These are phyloP conservation scores for Ophiostoma novo-ulmi DNA, from an alignment of 2,329 filamentous ascomycete species.

Conservation along the genomic window DNA sequence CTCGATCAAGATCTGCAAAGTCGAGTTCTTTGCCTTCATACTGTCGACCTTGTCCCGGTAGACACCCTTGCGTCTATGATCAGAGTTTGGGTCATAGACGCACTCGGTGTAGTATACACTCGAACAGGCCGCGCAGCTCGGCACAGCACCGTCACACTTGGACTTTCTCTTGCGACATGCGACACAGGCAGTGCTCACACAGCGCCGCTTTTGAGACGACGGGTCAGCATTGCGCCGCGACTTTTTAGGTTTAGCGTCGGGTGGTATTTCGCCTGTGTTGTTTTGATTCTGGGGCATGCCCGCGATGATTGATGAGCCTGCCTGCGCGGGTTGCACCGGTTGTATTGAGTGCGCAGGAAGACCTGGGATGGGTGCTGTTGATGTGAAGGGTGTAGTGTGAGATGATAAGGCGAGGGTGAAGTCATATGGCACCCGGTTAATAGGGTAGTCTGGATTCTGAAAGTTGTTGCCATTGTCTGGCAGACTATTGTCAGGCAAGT, in stretches of 20 bases:
- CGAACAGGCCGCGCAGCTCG: conserved; percentile 90
- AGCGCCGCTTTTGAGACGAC: conserved; percentile 60
- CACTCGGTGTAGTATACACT: conserved; percentile 90
- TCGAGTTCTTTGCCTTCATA: conserved; percentile 79
- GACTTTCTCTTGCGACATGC: conserved; percentile 74
- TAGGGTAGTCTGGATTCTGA: not conserved
- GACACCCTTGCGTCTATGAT: conserved; percentile 92
- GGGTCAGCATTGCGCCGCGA: conserved; percentile 45
- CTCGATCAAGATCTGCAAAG: conserved; percentile 85
- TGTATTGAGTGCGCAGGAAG: not conserved
- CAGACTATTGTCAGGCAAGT: conserved; percentile 8
- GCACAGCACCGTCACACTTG: conserved; percentile 87
- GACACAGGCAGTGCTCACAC: conserved; percentile 79
- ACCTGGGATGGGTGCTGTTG: not conserved
- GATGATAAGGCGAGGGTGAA: conserved; percentile 1
- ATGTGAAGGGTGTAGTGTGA: not conserved
- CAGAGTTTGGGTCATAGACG: conserved; percentile 91
- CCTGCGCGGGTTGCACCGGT: not conserved
- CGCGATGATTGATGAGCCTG: not conserved
- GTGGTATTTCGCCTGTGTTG: not conserved
- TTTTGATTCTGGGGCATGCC: not conserved
- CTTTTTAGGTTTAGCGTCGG: conserved; percentile 42
- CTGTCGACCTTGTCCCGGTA: conserved; percentile 91
- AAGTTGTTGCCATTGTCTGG: not conserved
- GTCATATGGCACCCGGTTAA: not conserved